Percentiles rank a stretch among this genome's conserved stretches.
phyloP scores from a whole-genome alignment of 73 alveolate species.

The Tetrahymena malaccensis region DNA sequence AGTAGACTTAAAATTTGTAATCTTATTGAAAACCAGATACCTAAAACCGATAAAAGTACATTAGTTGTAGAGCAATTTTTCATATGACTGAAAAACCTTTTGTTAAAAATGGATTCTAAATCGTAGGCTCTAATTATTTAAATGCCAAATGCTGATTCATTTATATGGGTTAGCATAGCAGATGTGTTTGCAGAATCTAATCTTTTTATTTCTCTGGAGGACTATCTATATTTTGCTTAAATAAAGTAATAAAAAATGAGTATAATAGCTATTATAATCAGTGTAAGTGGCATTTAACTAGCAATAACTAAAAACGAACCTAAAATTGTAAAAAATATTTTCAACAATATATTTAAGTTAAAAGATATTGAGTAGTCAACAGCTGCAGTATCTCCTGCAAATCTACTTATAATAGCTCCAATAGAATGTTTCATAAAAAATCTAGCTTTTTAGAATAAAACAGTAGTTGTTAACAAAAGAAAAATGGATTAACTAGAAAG shows the following conservation, averaged over 20 bases:
- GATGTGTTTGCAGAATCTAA: conserved; percentile 29
- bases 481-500: conserved; percentile 26
- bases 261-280: not conserved
- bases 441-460: conserved; percentile 9
- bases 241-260: not conserved
- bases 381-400: conserved; percentile 22
- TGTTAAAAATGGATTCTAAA: not conserved
- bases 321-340: conserved; percentile 12
- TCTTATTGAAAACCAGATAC: conserved; percentile 33
- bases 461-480: not conserved
- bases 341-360: not conserved
- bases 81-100: not conserved
- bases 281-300: conserved; percentile 14
- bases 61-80: conserved; percentile 5
- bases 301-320: conserved; percentile 27
- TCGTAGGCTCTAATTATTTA: conserved; percentile 24
- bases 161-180: conserved; percentile 19
- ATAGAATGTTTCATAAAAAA: conserved; percentile 26
- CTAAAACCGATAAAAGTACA: conserved; percentile 8
- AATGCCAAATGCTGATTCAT: conserved; percentile 29
- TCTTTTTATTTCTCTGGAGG: conserved; percentile 35
- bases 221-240: conserved; percentile 14
- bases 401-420: conserved; percentile 27
- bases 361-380: conserved; percentile 32
- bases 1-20: conserved; percentile 11